These are phyloP conservation scores for Glomus cerebriforme DNA, from an alignment of 192 early-diverging fungal species.

Conservation along the genomic window DNA sequence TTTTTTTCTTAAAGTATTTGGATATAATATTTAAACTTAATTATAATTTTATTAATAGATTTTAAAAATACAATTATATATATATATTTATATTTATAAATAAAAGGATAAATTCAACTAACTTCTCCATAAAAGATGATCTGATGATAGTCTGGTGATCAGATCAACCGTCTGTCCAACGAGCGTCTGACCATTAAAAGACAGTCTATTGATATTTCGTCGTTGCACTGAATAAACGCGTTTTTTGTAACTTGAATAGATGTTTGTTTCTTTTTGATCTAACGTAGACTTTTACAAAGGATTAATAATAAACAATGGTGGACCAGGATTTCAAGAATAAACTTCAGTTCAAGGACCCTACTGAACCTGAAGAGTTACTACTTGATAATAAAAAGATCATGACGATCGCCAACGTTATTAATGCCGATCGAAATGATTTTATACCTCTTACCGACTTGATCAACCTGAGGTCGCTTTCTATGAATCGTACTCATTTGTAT, in stretches of 20 bases:
- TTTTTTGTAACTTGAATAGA: neutral
- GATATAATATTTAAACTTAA: no score
- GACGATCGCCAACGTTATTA: constrained; percentile 13
- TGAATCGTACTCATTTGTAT: constrained; percentile 14
- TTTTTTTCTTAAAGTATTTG: no score
- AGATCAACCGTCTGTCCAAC: neutral
- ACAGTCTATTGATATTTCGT: neutral
- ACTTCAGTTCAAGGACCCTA: constrained; percentile 32
- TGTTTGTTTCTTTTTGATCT: neutral
- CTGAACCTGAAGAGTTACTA: constrained; percentile 17
- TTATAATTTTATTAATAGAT: no score
- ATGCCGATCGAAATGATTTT: constrained; percentile 18
- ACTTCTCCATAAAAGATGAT: no score
- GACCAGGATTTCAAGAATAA: constrained; percentile 25
- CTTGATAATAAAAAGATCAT: constrained; percentile 32
- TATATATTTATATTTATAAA: no score
- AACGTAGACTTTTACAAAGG: neutral
- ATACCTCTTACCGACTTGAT: constrained; percentile 21
- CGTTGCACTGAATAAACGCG: neutral
- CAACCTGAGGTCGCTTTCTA: constrained; percentile 10
- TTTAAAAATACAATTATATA: no score
- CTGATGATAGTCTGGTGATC: neutral
- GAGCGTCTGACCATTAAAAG: neutral
- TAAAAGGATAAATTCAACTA: no score
- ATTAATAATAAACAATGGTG: neutral